Percentiles rank a stretch among this genome's conserved stretches.
phyloP scores from a whole-genome alignment of 2,329 filamentous ascomycete genomes.

The Hypoxylon sp. region DNA sequence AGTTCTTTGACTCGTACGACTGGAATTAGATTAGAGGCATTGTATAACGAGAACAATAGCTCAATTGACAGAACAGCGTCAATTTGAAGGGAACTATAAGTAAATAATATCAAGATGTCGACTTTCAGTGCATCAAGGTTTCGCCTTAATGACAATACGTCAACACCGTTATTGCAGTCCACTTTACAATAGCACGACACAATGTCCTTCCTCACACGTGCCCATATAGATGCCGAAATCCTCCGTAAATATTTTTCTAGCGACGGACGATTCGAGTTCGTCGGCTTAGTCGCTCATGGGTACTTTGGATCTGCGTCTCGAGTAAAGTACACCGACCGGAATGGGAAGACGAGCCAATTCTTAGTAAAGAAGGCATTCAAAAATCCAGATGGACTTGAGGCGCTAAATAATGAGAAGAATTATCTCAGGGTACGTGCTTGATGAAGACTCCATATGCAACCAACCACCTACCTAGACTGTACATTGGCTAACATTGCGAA shows the following conservation, averaged over 20 bases:
- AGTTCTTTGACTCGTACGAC: no score
- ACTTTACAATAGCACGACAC: background rate
- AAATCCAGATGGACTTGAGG: background rate
- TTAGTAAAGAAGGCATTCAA: conserved; percentile 1
- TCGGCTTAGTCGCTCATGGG: background rate
- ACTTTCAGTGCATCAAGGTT: no score
- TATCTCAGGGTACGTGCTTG: background rate
- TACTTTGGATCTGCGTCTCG: background rate
- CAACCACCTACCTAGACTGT: background rate
- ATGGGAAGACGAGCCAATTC: background rate
- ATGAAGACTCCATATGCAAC: background rate
- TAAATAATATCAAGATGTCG: no score
- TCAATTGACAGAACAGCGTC: no score
- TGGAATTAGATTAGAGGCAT: no score
- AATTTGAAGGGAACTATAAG: no score
- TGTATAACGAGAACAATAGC: no score
- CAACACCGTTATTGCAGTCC: no score
- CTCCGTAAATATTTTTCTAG: background rate
- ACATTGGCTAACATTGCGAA: background rate
- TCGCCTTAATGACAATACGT: no score
- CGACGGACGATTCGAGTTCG: background rate
- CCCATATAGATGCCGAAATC: background rate
- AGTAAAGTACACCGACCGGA: background rate
- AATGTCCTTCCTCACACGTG: background rate
- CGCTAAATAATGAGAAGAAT: background rate